Conservation (phyloP, 2,329 filamentous ascomycete genomes). For the Apiospora phragmitis region DNA sequence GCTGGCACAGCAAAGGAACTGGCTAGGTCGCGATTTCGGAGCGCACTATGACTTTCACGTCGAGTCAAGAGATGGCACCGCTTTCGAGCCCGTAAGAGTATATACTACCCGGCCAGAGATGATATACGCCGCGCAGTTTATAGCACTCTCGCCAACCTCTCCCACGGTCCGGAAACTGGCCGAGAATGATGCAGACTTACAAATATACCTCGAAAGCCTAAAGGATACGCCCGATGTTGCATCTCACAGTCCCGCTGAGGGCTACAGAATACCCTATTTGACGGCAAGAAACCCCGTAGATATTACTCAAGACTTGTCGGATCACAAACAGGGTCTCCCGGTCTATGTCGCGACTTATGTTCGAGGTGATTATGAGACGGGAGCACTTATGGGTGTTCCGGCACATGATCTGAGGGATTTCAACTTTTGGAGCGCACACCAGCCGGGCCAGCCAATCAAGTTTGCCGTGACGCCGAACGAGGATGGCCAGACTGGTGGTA, state of each 20-base stretch:
- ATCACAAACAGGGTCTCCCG: constrained; percentile 55
- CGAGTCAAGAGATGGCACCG: constrained; percentile 41
- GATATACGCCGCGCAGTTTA: constrained; percentile 81
- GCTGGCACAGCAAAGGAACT: constrained; percentile 80
- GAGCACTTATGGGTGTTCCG: constrained; percentile 89
- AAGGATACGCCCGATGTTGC: constrained; percentile 38
- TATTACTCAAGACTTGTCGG: constrained; percentile 65
- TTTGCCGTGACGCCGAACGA: constrained; percentile 60
- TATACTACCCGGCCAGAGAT: constrained; percentile 88
- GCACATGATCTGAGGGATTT: constrained; percentile 80
- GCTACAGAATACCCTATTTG: constrained; percentile 65
- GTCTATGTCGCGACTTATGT: constrained; percentile 86
- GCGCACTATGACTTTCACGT: constrained; percentile 72
- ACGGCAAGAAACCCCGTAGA: constrained; percentile 21
- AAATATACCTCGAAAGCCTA: constrained; percentile 67
- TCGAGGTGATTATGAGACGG: constrained; percentile 80
- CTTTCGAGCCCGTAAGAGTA: constrained; percentile 58
- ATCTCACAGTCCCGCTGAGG: constrained; percentile 60
- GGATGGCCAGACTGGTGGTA: constrained; percentile 45
- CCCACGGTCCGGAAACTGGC: constrained; percentile 66
- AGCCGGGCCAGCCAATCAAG: constrained; percentile 58
- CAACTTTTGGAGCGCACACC: constrained; percentile 77
- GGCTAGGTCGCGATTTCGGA: constrained; percentile 79
- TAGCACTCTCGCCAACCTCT: constrained; percentile 76
- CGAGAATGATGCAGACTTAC: constrained; percentile 59